Conservation (phyloP, 2,329 filamentous ascomycete genomes). For the Biscogniauxia sp. region DNA sequence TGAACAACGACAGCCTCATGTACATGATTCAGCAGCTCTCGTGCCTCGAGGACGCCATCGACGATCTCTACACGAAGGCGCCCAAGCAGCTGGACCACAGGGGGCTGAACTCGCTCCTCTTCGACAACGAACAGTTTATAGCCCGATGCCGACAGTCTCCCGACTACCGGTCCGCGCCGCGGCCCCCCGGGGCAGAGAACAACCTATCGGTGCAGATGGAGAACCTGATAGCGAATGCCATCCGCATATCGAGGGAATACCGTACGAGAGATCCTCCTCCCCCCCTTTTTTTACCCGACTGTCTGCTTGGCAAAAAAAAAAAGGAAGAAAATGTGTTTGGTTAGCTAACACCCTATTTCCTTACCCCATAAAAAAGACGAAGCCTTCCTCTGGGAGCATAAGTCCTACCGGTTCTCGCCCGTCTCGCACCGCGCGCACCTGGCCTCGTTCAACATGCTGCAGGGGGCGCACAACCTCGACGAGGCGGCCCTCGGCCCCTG, state of each 20-base stretch:
- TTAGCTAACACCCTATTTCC: background rate
- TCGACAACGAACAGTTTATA: conserved; percentile 17
- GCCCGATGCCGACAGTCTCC: conserved; percentile 8
- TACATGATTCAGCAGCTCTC: conserved; percentile 15
- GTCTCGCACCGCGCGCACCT: conserved; percentile 11
- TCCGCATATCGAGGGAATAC: conserved; percentile 10
- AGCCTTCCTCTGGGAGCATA: conserved; percentile 4
- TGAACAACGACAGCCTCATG: conserved; percentile 7
- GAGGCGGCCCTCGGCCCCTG: conserved; percentile 15
- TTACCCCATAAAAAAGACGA: background rate
- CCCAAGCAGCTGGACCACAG: background rate
- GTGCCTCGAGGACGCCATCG: conserved; percentile 13
- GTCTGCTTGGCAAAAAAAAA: no score
- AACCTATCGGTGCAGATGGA: conserved; percentile 12
- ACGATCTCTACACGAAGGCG: conserved; percentile 13
- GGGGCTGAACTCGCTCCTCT: conserved; percentile 16
- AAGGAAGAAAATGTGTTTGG: no score
- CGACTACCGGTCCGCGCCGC: background rate
- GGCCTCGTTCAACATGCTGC: conserved; percentile 6
- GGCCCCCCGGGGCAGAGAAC: background rate
- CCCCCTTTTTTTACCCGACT: background rate
- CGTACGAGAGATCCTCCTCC: conserved; percentile 8
- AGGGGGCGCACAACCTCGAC: conserved; percentile 7
- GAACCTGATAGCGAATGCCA: conserved; percentile 9
- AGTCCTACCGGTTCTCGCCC: conserved; percentile 10